Percentiles rank a stretch among this genome's conserved stretches.
These are phyloP conservation scores for Venturia aucupariae DNA, from an alignment of 2,329 filamentous ascomycete genomes.

Conservation along the genomic window DNA sequence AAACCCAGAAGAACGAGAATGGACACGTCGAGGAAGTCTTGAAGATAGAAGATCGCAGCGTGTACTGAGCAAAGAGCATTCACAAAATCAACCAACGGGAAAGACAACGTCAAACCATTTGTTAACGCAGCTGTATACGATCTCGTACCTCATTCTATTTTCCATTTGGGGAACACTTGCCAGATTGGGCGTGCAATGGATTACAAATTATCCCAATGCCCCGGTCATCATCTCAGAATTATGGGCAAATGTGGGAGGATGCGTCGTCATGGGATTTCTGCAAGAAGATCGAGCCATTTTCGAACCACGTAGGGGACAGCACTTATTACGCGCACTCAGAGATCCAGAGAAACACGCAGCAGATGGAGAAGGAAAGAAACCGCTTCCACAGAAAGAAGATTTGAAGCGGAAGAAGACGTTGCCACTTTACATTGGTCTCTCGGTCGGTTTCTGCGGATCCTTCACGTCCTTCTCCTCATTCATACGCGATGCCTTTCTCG, in stretches of 20 bases:
- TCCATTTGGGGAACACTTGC: constrained; percentile 77
- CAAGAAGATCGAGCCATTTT: constrained; percentile 71
- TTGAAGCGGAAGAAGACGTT: constrained; percentile 62
- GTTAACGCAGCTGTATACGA: constrained; percentile 8
- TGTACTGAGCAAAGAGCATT: neutral
- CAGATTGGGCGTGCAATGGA: constrained; percentile 66
- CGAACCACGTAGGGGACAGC: constrained; percentile 12
- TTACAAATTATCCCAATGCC: constrained; percentile 70
- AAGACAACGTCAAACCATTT: neutral
- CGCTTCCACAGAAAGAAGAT: constrained; percentile 3
- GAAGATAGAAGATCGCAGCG: constrained; percentile 5
- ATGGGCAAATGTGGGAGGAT: constrained; percentile 83
- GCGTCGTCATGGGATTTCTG: constrained; percentile 77
- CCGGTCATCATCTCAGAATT: constrained; percentile 65
- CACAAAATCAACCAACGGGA: neutral
- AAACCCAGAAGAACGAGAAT: neutral
- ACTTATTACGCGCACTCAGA: neutral
- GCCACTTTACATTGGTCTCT: constrained; percentile 76
- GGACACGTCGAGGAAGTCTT: neutral
- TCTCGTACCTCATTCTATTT: constrained; percentile 71
- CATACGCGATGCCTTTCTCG: constrained; percentile 69
- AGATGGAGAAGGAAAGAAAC: neutral
- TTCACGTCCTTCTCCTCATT: constrained; percentile 88
- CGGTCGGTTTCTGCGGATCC: constrained; percentile 81
- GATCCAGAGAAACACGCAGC: neutral